These are phyloP conservation scores for Vitis labrusca DNA, from an alignment of 164 flowering plant genomes.

Conservation along the genomic window DNA sequence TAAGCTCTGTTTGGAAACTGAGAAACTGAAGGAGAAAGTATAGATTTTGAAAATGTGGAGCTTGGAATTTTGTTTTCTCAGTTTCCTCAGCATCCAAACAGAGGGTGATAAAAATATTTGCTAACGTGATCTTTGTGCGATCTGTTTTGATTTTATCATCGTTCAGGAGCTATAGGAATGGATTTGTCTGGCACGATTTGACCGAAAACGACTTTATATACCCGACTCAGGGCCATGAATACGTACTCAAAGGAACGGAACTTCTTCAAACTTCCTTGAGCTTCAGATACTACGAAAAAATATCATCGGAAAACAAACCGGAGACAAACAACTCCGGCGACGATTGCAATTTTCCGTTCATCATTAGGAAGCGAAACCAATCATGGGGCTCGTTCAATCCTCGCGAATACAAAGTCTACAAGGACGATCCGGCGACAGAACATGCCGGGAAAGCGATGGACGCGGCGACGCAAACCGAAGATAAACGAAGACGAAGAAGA, in stretches of 20 bases:
- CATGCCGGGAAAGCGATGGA: conserved; percentile 13
- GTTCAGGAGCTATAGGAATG: conserved; percentile 43
- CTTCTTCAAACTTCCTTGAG: conserved; percentile 21
- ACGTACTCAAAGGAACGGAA: conserved; percentile 51
- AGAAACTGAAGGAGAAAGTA: not conserved
- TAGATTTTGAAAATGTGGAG: not conserved
- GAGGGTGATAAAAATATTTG: too few species aligned
- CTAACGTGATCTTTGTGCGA: not conserved
- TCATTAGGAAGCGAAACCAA: conserved; percentile 7
- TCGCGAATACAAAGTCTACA: conserved; percentile 25
- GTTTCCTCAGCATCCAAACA: conserved; percentile 2
- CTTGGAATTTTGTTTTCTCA: not conserved
- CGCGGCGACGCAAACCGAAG: conserved; percentile 38
- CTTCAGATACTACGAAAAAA: conserved; percentile 14
- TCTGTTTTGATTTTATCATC: not conserved
- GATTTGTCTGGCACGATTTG: conserved; percentile 56
- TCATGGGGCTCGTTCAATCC: conserved; percentile 23
- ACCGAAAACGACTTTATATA: conserved; percentile 36
- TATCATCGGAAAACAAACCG: conserved; percentile 3
- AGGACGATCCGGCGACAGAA: conserved; percentile 8
- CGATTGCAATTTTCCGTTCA: conserved; percentile 4
- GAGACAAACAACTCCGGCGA: conserved; percentile 11
- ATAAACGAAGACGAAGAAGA: conserved; percentile 4
- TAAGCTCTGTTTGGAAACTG: conserved; percentile 1
- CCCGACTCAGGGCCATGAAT: conserved; percentile 43